Conservation (phyloP, 352 stramenopile species). For the Pseudoperonospora humuli region DNA sequence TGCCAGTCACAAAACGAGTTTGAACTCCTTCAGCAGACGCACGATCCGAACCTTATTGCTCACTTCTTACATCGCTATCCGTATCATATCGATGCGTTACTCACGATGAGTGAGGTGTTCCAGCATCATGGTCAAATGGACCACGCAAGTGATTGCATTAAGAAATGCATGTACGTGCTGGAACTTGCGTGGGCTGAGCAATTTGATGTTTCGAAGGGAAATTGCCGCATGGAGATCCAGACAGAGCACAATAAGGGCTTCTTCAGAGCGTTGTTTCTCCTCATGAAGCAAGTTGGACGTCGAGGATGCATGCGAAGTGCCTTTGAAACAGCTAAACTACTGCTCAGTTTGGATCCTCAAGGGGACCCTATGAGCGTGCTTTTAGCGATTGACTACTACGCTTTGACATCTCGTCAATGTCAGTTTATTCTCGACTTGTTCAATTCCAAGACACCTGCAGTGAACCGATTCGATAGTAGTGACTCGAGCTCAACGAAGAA, state of each 20-base stretch:
- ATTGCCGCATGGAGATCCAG: conserved; percentile 76
- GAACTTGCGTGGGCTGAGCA: conserved; percentile 79
- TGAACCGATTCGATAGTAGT: conserved; percentile 36
- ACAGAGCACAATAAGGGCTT: conserved; percentile 73
- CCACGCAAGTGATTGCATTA: conserved; percentile 75
- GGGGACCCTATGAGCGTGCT: conserved; percentile 78
- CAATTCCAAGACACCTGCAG: conserved; percentile 45
- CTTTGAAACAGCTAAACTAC: conserved; percentile 71
- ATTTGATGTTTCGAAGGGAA: conserved; percentile 74
- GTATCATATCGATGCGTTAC: conserved; percentile 77
- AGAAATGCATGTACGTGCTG: conserved; percentile 77
- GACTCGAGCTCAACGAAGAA: conserved; percentile 10
- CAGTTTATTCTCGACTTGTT: conserved; percentile 69
- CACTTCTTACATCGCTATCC: conserved; percentile 79
- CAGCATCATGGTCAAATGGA: conserved; percentile 86
- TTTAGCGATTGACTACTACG: conserved; percentile 80
- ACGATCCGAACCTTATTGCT: conserved; percentile 76
- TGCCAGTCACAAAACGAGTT: conserved; percentile 73
- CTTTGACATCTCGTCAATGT: conserved; percentile 66
- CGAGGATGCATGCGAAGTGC: conserved; percentile 78
- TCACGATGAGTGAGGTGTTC: conserved; percentile 84
- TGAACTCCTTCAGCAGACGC: conserved; percentile 66
- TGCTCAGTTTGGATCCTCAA: conserved; percentile 65
- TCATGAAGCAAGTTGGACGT: conserved; percentile 80
- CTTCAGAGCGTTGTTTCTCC: conserved; percentile 66